Evolutionary conservation across 2,329 filamentous ascomycete species (phyloP), one percentile per base, ranked within the genome.

Genomic region (Kalmusia sp.): DNA sequence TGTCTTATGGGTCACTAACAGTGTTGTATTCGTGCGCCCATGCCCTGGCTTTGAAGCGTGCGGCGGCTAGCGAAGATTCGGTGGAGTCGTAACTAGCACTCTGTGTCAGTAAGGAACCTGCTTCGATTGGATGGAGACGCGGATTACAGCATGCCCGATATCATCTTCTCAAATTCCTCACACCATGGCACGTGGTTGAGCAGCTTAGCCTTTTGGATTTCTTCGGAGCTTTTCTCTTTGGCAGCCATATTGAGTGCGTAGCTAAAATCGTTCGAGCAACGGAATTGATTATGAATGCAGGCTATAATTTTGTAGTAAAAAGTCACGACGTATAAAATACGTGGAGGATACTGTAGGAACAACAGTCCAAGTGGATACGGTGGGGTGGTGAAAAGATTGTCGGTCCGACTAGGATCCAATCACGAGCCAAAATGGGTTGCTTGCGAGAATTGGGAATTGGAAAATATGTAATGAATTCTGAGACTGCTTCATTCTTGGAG

Each of bases 121-220:
- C n/a, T 33, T 8, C 3, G 24, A 11, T 5, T 17, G 19, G 3
- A 21, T 30, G 15, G 40, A 21, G 25, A n/a, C 3, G 7, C 15
- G 4, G 14, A 6, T 60, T 67, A 84, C 83, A 86, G 75, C 76
- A 87, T 83, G 24, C 84, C 84, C 0, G 83, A 87, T 41, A 87
- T 83, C 84, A 87, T 87, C 63, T 82, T 84, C 63, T 87, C 83
- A 49, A 86, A 87, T 54, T 86, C 81, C 6, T 86, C 84, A 53
- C 82, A 81, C 76, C 80, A 83, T 0, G 83, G 84, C 1, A 81
- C 74, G 55, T 85, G 78, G 8, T 78, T 71, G 9, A 85, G 69
- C 28, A 74, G 75, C 58, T 75, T 80, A 14, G 83, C 82, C 22
- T 74, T 70, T 40, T 73, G 77, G 31, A 84, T 75, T 38, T 74